phyloP scores from a whole-genome alignment of 1,139 yeast species.

The Pichia cactophila region DNA sequence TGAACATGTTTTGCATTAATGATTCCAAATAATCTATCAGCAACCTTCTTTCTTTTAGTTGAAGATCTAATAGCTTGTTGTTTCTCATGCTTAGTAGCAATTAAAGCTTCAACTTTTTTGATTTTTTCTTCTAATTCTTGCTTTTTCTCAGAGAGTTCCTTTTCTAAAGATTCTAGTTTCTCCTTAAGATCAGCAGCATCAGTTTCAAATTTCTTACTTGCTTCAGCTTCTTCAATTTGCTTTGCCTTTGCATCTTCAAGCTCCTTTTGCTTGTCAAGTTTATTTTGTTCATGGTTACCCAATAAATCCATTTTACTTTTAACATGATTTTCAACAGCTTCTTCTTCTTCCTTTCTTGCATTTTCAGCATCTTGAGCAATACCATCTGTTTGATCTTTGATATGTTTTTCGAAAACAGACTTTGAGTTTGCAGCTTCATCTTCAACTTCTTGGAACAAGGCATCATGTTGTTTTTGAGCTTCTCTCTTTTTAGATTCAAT shows the following conservation, averaged over 20 bases:
- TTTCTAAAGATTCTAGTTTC: constrained; percentile 42
- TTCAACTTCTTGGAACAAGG: constrained; percentile 31
- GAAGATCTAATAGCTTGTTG: constrained; percentile 34
- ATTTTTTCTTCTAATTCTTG: constrained; percentile 29
- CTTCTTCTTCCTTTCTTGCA: constrained; percentile 39
- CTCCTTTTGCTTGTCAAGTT: constrained; percentile 42
- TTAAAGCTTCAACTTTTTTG: constrained; percentile 31
- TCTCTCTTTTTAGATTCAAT: constrained; percentile 37
- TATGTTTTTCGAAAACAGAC: constrained; percentile 33
- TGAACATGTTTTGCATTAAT: constrained; percentile 32
- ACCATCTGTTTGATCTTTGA: constrained; percentile 34
- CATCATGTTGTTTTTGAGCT: constrained; percentile 36
- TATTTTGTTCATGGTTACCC: constrained; percentile 41
- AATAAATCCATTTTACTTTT: constrained; percentile 39
- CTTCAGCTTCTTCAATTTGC: constrained; percentile 41
- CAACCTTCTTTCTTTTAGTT: constrained; percentile 35
- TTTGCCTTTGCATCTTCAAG: constrained; percentile 40
- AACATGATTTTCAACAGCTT: constrained; percentile 42
- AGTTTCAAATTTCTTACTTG: constrained; percentile 39
- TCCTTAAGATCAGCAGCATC: constrained; percentile 36
- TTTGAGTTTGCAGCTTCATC: constrained; percentile 27
- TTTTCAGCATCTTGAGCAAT: constrained; percentile 42
- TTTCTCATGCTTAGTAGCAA: constrained; percentile 36
- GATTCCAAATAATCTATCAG: constrained; percentile 32
- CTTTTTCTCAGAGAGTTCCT: constrained; percentile 35